These are phyloP conservation scores for Gyrodon lividus DNA, from an alignment of 768 basidiomycete genomes.

Conservation along the genomic window DNA sequence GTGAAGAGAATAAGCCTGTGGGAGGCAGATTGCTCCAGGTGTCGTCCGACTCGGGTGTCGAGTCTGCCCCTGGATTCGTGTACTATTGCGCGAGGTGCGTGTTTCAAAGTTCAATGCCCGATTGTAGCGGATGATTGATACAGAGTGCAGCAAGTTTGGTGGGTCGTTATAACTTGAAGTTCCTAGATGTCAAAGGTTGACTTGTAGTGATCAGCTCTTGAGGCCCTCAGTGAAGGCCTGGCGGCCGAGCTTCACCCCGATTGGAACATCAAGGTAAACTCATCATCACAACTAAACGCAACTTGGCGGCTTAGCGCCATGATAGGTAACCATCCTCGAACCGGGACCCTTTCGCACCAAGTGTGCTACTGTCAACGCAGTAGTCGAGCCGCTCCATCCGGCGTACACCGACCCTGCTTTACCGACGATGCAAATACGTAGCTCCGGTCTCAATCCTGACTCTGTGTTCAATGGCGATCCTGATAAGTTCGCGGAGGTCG, in stretches of 20 bases:
- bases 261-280: slow-evolving; percentile 23
- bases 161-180: background rate
- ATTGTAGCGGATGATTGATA: background rate
- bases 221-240: slow-evolving; percentile 14
- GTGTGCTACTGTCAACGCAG: background rate
- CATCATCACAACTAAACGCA: background rate
- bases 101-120: too few relatives aligned
- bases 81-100: slow-evolving; percentile 26
- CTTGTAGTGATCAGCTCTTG: slow-evolving; percentile 1
- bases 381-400: slow-evolving; percentile 7
- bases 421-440: background rate
- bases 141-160: slow-evolving; percentile 16
- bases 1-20: slow-evolving; percentile 28
- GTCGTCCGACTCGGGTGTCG: slow-evolving; percentile 33
- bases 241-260: slow-evolving; percentile 15
- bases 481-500: slow-evolving; percentile 12
- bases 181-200: background rate
- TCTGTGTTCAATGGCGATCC: slow-evolving; percentile 12
- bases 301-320: background rate
- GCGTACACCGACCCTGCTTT: slow-evolving; percentile 11
- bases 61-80: slow-evolving; percentile 5
- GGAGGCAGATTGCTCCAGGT: slow-evolving; percentile 41
- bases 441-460: background rate
- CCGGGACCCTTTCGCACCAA: slow-evolving; percentile 10
- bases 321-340: slow-evolving; percentile 6